phyloP scores from a whole-genome alignment of 1,139 yeast genomes.

The Magnusiomyces suaveolens region DNA sequence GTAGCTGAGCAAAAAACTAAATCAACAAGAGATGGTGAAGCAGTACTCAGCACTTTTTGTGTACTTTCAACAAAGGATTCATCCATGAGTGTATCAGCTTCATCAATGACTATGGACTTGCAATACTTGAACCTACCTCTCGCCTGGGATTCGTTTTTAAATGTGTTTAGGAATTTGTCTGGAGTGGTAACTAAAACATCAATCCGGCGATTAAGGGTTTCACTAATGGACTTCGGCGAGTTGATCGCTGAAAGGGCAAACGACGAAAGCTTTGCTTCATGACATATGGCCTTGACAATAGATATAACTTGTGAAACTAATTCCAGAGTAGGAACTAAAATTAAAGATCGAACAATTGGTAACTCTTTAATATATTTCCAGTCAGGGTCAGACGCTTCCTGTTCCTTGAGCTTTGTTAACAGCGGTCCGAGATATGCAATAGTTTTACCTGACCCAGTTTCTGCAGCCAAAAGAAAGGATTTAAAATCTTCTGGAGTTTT shows the following conservation, averaged over 20 bases:
- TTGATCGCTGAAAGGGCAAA: slow-evolving; percentile 24
- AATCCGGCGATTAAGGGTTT: slow-evolving; percentile 40
- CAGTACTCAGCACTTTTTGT: slow-evolving; percentile 42
- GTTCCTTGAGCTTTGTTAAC: slow-evolving; percentile 53
- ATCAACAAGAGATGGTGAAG: slow-evolving; percentile 43
- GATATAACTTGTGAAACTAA: slow-evolving; percentile 68
- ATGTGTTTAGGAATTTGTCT: slow-evolving; percentile 25
- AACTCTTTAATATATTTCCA: slow-evolving; percentile 25
- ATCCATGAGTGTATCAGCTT: slow-evolving; percentile 90
- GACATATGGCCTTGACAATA: slow-evolving; percentile 51
- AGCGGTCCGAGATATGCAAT: slow-evolving; percentile 80
- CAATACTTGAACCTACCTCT: slow-evolving; percentile 26
- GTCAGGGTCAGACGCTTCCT: slow-evolving; percentile 21
- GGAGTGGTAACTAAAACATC: slow-evolving; percentile 87
- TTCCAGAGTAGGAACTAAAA: slow-evolving; percentile 83
- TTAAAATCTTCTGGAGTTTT: slow-evolving; percentile 35
- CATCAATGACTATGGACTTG: slow-evolving; percentile 71
- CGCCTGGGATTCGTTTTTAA: slow-evolving; percentile 15
- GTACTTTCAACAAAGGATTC: slow-evolving; percentile 70
- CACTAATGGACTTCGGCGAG: slow-evolving; percentile 14
- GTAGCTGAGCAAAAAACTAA: slow-evolving; percentile 83
- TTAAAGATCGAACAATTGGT: slow-evolving; percentile 54
- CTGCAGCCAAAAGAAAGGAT: slow-evolving; percentile 80
- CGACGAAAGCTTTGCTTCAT: slow-evolving; percentile 27
- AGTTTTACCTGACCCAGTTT: slow-evolving; percentile 94